phyloP scores from a whole-genome alignment of 2,329 filamentous ascomycete species.

The Xylariomycetidae sp. region DNA sequence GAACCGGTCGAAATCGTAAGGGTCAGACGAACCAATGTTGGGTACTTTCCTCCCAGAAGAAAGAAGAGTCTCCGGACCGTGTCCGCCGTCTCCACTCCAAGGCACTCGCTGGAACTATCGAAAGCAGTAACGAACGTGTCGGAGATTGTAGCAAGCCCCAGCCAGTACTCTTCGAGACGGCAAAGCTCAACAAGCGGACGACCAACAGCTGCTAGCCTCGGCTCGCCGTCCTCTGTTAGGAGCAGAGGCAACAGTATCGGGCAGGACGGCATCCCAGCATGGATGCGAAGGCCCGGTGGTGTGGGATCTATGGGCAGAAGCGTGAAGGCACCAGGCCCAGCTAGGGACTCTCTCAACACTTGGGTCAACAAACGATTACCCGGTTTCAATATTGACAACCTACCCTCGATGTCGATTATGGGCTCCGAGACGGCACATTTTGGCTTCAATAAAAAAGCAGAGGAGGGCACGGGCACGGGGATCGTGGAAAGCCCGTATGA shows the following conservation, averaged over 20 bases:
- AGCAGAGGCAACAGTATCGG: conserved; percentile 25
- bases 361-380: conserved; percentile 82
- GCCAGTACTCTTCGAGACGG: conserved; percentile 23
- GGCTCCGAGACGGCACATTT: conserved; percentile 55
- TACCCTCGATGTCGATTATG: conserved; percentile 61
- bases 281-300: conserved; percentile 79
- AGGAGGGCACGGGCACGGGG: conserved; percentile 26
- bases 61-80: conserved; percentile 72
- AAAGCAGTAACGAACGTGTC: conserved; percentile 29
- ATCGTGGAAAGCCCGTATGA: conserved; percentile 49
- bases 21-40: conserved; percentile 71
- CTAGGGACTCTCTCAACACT: conserved; percentile 75
- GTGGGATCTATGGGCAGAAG: conserved; percentile 74
- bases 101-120: conserved; percentile 56
- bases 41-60: conserved; percentile 85
- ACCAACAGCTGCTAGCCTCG: conserved; percentile 20
- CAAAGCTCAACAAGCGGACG: conserved; percentile 22
- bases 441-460: conserved; percentile 38
- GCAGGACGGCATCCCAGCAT: conserved; percentile 37
- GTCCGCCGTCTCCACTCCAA: conserved; percentile 62
- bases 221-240: conserved; percentile 20
- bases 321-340: conserved; percentile 71
- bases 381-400: conserved; percentile 62
- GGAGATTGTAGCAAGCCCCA: conserved; percentile 24
- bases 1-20: conserved; percentile 80